These are phyloP conservation scores for Cordia subcordata DNA, from an alignment of 257 asterid genomes.

Conservation along the genomic window DNA sequence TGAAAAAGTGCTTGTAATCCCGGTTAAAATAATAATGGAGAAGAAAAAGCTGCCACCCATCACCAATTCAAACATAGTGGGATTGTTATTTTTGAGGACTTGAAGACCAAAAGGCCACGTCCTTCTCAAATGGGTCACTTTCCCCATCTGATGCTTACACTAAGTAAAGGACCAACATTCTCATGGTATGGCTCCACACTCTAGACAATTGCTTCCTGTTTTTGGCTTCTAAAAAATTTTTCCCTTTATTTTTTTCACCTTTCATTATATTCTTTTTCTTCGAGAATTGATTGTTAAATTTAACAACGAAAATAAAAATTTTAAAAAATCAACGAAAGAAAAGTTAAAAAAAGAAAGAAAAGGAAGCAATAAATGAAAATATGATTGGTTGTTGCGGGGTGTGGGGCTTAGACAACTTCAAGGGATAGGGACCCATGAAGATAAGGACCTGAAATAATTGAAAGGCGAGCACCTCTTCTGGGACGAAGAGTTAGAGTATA, in stretches of 20 bases:
- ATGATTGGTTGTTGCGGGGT: constrained; percentile 13
- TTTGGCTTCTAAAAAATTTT: not conserved
- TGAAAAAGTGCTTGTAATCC: too few relatives aligned
- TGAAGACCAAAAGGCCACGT: constrained; percentile 26
- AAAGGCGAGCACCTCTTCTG: too few relatives aligned
- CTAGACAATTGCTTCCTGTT: not conserved
- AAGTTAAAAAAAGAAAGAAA: too few relatives aligned
- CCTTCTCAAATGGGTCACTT: constrained; percentile 75
- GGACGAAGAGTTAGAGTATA: constrained; percentile 13
- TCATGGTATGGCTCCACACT: constrained; percentile 82
- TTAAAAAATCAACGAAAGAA: too few relatives aligned
- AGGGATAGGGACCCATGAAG: constrained; percentile 48
- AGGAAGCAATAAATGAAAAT: too few relatives aligned
- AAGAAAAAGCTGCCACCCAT: not conserved
- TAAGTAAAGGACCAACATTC: constrained; percentile 77
- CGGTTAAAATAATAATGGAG: not conserved
- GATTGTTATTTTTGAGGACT: not conserved
- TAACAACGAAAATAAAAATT: too few relatives aligned
- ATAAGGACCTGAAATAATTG: constrained; percentile 57
- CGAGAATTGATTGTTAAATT: too few relatives aligned
- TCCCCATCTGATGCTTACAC: constrained; percentile 53
- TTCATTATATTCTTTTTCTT: too few relatives aligned
- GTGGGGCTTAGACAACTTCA: constrained; percentile 42
- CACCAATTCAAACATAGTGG: too few relatives aligned
- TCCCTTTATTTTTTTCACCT: too few relatives aligned